Percentiles rank a stretch among this genome's conserved stretches.
Conservation (phyloP, 2,329 filamentous ascomycete species). For the Talaromyces sp. region DNA sequence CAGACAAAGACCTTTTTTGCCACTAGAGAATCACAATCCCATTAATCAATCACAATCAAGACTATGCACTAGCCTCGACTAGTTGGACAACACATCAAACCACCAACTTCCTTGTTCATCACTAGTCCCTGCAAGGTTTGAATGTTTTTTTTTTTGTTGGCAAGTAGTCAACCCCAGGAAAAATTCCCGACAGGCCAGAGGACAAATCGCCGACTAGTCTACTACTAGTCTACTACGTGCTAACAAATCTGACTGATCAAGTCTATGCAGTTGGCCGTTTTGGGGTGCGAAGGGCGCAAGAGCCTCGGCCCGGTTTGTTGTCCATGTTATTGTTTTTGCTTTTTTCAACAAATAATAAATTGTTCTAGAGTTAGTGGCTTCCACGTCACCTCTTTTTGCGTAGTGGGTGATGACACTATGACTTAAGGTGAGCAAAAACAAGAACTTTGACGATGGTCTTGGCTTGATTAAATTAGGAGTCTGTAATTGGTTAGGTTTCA, state of each 20-base stretch:
- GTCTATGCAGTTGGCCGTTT: neutral
- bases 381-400: neutral
- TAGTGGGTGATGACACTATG: neutral
- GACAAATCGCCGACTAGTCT: neutral
- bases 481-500: neutral
- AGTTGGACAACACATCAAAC: neutral
- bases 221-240: no score
- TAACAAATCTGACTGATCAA: neutral
- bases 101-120: neutral
- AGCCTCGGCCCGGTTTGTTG: neutral
- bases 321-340: neutral
- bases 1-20: neutral
- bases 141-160: neutral
- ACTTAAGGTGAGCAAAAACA: neutral
- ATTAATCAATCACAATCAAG: neutral
- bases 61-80: neutral
- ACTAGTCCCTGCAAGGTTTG: neutral
- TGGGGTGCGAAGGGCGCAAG: neutral
- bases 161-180: neutral
- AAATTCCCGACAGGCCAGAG: neutral
- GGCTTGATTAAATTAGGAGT: neutral
- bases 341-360: neutral
- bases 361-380: neutral
- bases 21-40: neutral
- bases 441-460: neutral